Evolutionary conservation across 1,284 basidiomycete species (phyloP), one percentile per base, ranked within the genome.

Genomic region (Abortiporus biennis): DNA sequence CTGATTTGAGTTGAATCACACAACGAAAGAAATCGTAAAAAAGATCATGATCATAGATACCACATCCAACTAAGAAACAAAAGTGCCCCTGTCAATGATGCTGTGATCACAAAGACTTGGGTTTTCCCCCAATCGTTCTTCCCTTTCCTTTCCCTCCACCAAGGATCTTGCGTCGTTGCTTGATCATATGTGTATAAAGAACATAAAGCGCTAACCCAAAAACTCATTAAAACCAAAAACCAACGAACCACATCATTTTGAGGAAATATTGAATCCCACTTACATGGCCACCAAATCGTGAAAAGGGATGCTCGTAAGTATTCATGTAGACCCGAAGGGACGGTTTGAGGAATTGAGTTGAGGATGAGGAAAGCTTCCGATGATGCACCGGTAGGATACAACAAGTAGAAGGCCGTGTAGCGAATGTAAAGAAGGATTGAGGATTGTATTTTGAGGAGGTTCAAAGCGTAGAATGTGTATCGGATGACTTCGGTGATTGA

Each of bases 321-420:
- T 46, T 83, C 79, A 4, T 73, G 64, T 19, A 72, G 52, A n/a
- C 61, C 61, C 5, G 38, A 29, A 50, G 51, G 16, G 52, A 54
- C 39, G 47, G 46, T 9, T 54, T 51, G 37, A 27, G 54, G 40
- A 22, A 97, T 74, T 6, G 90, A 89, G 1, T 81, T 74, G 57
- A 82, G 83, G 55, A 85, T 87, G 46, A 95, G 74, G 59, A 87
- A 79, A 0, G 92, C 92, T 66, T 99, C 95, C 32, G 89, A 92
- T 5, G 76, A 76, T 1, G 95, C 95, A 38, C 95, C 95, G 35
- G 94, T 65, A 2, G 91, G 92, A 68, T 99, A 99, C 21, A 98
- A 78, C 36, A 93, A 54, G 63, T 88, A 93, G 68, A 98, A 99
- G 4, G 90, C 79, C 21, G 92, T 90, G 74, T 98, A 99, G 42